A percentile compares a stretch with the other conserved stretches of the same genome.
phyloP scores from a whole-genome alignment of 495 filamentous ascomycete species.

The Hamigera avellanea region DNA sequence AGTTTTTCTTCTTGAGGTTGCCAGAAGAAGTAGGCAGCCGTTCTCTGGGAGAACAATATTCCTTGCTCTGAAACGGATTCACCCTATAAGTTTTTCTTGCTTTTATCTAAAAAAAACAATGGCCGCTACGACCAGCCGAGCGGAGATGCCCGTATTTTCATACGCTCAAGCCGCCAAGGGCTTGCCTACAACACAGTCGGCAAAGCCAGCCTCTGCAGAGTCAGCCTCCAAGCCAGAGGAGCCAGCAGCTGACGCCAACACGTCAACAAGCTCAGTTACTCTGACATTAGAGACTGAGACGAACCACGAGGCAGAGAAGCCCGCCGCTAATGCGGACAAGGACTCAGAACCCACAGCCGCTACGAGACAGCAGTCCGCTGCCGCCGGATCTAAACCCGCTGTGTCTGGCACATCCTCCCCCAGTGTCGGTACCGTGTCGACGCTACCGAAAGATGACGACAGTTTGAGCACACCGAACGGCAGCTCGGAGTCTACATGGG shows the following conservation, averaged over 20 bases:
- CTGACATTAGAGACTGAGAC: slow-evolving; percentile 15
- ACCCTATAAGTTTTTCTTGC: slow-evolving; percentile 4
- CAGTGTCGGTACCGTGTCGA: slow-evolving; percentile 52
- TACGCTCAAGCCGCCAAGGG: slow-evolving; percentile 94
- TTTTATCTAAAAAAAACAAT: slow-evolving; percentile 12
- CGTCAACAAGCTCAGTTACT: slow-evolving; percentile 9
- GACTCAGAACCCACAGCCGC: slow-evolving; percentile 22
- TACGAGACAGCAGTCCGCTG: slow-evolving; percentile 17
- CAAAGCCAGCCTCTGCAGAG: slow-evolving; percentile 23
- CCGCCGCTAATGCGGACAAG: slow-evolving; percentile 12
- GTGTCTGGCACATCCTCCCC: slow-evolving; percentile 55
- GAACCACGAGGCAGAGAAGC: slow-evolving; percentile 17
- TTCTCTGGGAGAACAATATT: slow-evolving; percentile 19
- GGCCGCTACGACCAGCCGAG: slow-evolving; percentile 23
- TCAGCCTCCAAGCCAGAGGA: slow-evolving; percentile 20
- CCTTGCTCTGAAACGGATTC: neutral
- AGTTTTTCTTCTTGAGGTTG: slow-evolving; percentile 10
- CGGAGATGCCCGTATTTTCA: slow-evolving; percentile 54
- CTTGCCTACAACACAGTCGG: slow-evolving; percentile 31
- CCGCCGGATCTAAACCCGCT: slow-evolving; percentile 18
- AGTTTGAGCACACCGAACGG: slow-evolving; percentile 54
- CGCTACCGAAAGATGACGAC: slow-evolving; percentile 59
- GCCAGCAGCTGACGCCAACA: slow-evolving; percentile 7
- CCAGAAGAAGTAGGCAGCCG: slow-evolving; percentile 12
- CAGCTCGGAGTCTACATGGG: slow-evolving; percentile 51